Percentiles rank a stretch among this genome's conserved stretches.
phyloP scores from a whole-genome alignment of 2,329 filamentous ascomycete species.

The Sclerotiophoma versabilis region DNA sequence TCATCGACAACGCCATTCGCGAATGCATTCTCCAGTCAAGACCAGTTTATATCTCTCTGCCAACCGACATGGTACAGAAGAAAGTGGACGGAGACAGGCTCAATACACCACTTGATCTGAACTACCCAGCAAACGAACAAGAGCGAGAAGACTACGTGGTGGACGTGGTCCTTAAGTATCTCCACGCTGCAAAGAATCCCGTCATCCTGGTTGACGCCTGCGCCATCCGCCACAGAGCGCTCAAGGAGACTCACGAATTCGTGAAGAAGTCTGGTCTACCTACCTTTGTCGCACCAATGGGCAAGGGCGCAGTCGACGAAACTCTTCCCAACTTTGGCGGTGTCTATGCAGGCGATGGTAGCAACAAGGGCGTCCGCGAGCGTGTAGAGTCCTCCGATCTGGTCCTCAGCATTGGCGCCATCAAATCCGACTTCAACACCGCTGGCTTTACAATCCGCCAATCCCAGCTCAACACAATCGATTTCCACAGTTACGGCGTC shows the following conservation, averaged over 20 bases:
- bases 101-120: conserved; percentile 72
- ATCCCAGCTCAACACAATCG: conserved; percentile 77
- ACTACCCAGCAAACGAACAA: conserved; percentile 68
- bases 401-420: conserved; percentile 72
- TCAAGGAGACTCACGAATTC: conserved; percentile 75
- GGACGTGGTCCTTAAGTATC: conserved; percentile 74
- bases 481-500: conserved; percentile 78
- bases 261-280: conserved; percentile 77
- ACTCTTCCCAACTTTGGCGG: conserved; percentile 77
- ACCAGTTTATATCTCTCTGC: conserved; percentile 84
- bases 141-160: conserved; percentile 85
- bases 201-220: conserved; percentile 85
- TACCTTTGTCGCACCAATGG: conserved; percentile 89
- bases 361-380: conserved; percentile 68
- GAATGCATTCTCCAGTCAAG: conserved; percentile 77
- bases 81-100: conserved; percentile 78
- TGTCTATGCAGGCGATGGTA: conserved; percentile 83
- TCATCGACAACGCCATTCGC: conserved; percentile 79
- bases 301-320: conserved; percentile 84
- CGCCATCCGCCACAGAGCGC: conserved; percentile 76
- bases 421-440: conserved; percentile 82
- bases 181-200: conserved; percentile 76
- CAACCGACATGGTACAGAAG: conserved; percentile 78
- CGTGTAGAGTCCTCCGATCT: conserved; percentile 74
- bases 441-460: conserved; percentile 83